phyloP scores from a whole-genome alignment of 1,284 basidiomycete genomes.

The Cutaneotrichosporon mucoides region DNA sequence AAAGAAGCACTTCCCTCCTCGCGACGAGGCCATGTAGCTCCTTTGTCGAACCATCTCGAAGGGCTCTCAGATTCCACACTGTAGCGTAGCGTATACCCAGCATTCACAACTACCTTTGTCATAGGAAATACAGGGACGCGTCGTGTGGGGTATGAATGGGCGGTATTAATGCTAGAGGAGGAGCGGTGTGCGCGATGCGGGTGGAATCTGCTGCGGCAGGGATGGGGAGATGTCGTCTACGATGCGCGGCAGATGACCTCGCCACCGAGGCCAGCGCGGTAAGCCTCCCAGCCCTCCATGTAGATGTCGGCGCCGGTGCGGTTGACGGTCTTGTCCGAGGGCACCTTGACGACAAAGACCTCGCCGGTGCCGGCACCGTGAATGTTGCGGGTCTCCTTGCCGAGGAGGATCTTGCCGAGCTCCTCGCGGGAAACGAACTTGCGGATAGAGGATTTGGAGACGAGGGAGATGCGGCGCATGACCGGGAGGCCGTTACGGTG shows the following conservation, averaged over 20 bases:
- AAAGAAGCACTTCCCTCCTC: conserved; percentile 3
- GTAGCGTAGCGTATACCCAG: neutral
- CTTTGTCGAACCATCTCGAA: neutral
- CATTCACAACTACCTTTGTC: neutral
- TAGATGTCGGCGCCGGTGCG: conserved; percentile 30
- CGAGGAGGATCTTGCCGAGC: conserved; percentile 42
- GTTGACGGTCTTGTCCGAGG: conserved; percentile 18
- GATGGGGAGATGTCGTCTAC: neutral
- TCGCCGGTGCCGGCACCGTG: conserved; percentile 46
- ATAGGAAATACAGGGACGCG: conserved; percentile 14
- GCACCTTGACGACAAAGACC: conserved; percentile 41
- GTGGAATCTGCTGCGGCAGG: neutral
- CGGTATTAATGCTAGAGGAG: conserved; percentile 19
- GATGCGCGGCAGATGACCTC: conserved; percentile 45
- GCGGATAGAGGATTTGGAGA: conserved; percentile 41
- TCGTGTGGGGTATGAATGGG: conserved; percentile 20
- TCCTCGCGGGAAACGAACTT: conserved; percentile 37
- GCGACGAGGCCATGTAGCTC: neutral
- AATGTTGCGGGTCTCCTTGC: conserved; percentile 44
- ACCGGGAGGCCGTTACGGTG: conserved; percentile 46
- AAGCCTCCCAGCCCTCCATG: conserved; percentile 50
- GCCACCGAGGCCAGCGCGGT: conserved; percentile 46
- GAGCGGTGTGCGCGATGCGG: neutral
- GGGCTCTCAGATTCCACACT: neutral
- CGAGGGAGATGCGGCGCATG: conserved; percentile 37